Conservation (phyloP, 768 basidiomycete genomes). For the Termitomyces sp. region DNA sequence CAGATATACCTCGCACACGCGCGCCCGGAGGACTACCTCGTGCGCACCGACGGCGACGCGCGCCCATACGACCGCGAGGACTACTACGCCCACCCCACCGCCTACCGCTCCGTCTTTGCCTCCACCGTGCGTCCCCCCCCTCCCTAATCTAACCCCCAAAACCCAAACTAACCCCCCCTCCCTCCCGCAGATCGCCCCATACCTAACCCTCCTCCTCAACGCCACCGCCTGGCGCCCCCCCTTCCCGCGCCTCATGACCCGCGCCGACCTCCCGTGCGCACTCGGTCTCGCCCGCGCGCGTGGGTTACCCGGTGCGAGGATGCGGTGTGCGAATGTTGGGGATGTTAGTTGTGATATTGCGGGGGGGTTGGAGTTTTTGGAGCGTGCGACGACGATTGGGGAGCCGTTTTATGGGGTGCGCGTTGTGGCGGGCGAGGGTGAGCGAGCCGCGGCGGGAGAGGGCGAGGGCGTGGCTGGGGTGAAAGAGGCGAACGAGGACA, state of each 20-base stretch:
- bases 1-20: slow-evolving; percentile 79
- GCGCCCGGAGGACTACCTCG: slow-evolving; percentile 63
- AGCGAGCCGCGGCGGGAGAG: too few relatives aligned
- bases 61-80: slow-evolving; percentile 52
- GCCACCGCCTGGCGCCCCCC: slow-evolving; percentile 79
- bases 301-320: too few relatives aligned
- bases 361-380: slow-evolving; percentile 85
- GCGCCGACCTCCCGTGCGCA: slow-evolving; percentile 50
- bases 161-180: too few relatives aligned
- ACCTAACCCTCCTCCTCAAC: slow-evolving; percentile 80
- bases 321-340: slow-evolving; percentile 58
- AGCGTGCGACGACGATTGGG: slow-evolving; percentile 71
- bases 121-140: slow-evolving; percentile 41
- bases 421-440: background rate
- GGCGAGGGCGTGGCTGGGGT: background rate
- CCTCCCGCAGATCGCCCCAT: too few relatives aligned
- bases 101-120: slow-evolving; percentile 65
- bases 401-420: slow-evolving; percentile 58
- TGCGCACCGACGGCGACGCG: slow-evolving; percentile 60
- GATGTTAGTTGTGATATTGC: slow-evolving; percentile 90
- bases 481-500: too few relatives aligned
- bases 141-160: too few relatives aligned
- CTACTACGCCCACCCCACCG: slow-evolving; percentile 70
- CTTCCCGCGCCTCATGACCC: slow-evolving; percentile 79
- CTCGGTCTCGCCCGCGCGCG: slow-evolving; percentile 37